Base-by-base conservation (phyloP, 2,329 filamentous ascomycete species). In the Colletotrichum limetticola region DNA sequence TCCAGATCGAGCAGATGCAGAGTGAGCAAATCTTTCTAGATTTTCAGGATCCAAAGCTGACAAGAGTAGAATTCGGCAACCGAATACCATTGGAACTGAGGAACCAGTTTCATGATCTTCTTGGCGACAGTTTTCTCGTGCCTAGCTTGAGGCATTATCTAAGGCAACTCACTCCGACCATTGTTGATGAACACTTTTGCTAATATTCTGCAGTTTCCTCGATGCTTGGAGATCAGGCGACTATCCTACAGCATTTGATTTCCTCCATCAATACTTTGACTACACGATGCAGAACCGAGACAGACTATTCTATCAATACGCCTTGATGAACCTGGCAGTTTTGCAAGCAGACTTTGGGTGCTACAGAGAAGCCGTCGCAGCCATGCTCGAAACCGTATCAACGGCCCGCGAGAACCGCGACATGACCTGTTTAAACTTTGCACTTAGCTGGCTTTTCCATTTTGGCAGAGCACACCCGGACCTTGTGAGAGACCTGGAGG, bases 281-380 rank as follows among this genome's bases (percentile, higher is more conserved):
- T 98, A 98, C 82, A 97, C 95, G 1, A 95, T 97, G 91, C 93
- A 97, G 78, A 93, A 91, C 76, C 87, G 91, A 73, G 94, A 97
- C 78, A 92, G 94, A 28, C 90, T 93, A 5, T 95, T 95, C 78
- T 98, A 99, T 79, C 97, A 98, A 80, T 98, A 98, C 80, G 97
- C 97, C 0, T 85, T 98, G 16, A 91, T 99, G 79, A 98, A 98
- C 79, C 89, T 98, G 71, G 96, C 95, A 4, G 94, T 98, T 42
- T 88, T 98, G 5, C 96, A 99, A 79, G 94, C 95, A 19, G 97
- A 98, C 81, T 98, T 98, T 85, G 95, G 95, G 59, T 98, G 94
- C 79, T 92, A 95, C 80, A 90, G 91, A 53, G 95, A 98, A 83
- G 96, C 96, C 6, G 89, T 98, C n/a, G 91, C 94, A 12, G 94